Evolutionary conservation across 495 filamentous ascomycete genomes (phyloP), one percentile per base, ranked within the genome.

Genomic region (Aspergillus nidulans): DNA sequence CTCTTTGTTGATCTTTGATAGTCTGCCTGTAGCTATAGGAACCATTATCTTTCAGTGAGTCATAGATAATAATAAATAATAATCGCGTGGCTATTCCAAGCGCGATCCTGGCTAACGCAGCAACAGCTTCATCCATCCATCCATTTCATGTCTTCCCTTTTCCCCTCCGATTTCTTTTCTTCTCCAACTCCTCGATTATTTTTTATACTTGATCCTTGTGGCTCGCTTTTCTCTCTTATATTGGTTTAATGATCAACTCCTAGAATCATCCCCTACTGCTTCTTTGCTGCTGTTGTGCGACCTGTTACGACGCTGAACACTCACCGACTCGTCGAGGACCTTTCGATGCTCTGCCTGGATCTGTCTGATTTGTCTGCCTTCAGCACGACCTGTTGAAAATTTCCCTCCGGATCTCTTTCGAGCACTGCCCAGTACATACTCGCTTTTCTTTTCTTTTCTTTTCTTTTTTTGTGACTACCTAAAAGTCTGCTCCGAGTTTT

Each of bases 241-340:
- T 16, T 20, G 4, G 41, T 52, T 24, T 9, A 34, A 26, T 39
- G 28, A 15, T 38, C 24, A 23, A 42, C 36, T 18, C 49, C 49
- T 49, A 34, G 9, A 26, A 8, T 28, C 46, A 46, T 53, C 26
- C 40, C 43, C 40, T 39, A 46, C 30, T 45, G 6, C 18, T 25
- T 38, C 18, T 7, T 47, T 50, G 28, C 41, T 46, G 30, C 38
- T 57, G 32, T 52, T 57, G 55, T 57, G 48, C 24, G 49, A 52
- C 32, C 52, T 47, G 43, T 13, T 49, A 50, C 51, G 60, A 60
- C 60, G 56, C 57, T 56, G 57, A 53, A 56, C 48, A 40, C 55
- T 60, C 61, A 63, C 61, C 61, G 61, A 63, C 61, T 63, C 57
- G 57, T 63, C 52, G 48, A 55, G 50, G 53, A 28, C 36, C n/a